These are phyloP conservation scores for Lasiosphaeria hispida DNA, from an alignment of 495 filamentous ascomycete species.

Conservation along the genomic window DNA sequence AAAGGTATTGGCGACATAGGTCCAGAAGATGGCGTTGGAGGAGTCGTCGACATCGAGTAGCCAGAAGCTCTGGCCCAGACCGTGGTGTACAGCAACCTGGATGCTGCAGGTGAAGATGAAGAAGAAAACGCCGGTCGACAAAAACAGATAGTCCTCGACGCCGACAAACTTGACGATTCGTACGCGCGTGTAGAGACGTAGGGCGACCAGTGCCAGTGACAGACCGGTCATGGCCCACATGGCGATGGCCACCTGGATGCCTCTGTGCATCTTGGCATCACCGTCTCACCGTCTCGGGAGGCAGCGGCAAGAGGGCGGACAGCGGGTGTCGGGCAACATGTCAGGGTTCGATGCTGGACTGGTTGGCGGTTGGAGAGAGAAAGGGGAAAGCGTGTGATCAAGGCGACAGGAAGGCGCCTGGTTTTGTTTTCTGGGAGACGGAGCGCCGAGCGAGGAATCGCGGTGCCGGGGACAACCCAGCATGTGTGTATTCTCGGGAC, in stretches of 20 bases:
- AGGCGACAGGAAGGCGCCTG: background rate
- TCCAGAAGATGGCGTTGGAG: conserved; percentile 39
- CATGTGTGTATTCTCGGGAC: too few relatives aligned
- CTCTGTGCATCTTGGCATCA: conserved; percentile 26
- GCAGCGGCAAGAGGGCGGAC: background rate
- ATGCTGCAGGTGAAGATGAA: conserved; percentile 34
- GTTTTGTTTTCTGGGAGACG: conserved; percentile 3
- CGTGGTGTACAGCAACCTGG: conserved; percentile 36
- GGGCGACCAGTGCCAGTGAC: conserved; percentile 29
- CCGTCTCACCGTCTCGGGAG: conserved; percentile 8
- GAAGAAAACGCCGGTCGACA: conserved; percentile 34
- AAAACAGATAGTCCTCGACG: conserved; percentile 38
- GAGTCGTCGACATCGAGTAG: conserved; percentile 28
- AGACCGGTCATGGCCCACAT: conserved; percentile 38
- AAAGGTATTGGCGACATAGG: conserved; percentile 39
- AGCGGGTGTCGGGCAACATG: conserved; percentile 5
- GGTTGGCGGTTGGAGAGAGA: background rate
- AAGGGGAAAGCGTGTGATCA: conserved; percentile 3
- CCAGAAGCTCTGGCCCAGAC: conserved; percentile 37
- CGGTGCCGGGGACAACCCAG: too few relatives aligned
- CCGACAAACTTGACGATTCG: conserved; percentile 38
- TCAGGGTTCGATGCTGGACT: background rate
- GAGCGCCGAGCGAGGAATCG: too few relatives aligned
- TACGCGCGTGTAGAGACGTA: conserved; percentile 38
- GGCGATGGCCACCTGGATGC: conserved; percentile 32